Conservation (phyloP, 768 basidiomycete species). For the Russula griseocarnosa region DNA sequence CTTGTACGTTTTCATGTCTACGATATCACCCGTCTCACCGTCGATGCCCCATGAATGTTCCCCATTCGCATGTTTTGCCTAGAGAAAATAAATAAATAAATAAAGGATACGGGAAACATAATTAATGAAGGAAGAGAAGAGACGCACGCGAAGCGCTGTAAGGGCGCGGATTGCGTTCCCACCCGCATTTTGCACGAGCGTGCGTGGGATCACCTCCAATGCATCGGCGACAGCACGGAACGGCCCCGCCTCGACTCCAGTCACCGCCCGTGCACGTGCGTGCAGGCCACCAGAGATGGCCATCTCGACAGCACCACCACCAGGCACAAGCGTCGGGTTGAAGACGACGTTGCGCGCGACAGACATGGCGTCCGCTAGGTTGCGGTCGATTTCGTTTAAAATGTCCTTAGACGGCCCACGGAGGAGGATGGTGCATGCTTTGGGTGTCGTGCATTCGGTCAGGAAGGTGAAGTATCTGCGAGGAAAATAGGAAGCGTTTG, state of each 20-base stretch:
- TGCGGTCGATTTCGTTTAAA: slow-evolving; percentile 96
- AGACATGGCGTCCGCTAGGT: slow-evolving; percentile 95
- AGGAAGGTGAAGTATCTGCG: slow-evolving; percentile 98
- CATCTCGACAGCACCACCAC: slow-evolving; percentile 98
- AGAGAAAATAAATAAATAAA: slow-evolving; percentile 1
- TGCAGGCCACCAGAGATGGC: slow-evolving; percentile 88
- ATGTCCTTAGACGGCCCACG: slow-evolving; percentile 98
- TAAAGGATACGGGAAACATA: slow-evolving; percentile 45
- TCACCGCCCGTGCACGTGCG: slow-evolving; percentile 70
- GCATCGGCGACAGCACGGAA: slow-evolving; percentile 92
- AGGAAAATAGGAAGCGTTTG: slow-evolving; percentile 55
- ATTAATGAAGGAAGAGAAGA: not conserved
- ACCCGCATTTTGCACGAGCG: slow-evolving; percentile 90
- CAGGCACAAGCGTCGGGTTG: slow-evolving; percentile 89
- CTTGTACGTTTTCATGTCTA: slow-evolving; percentile 93
- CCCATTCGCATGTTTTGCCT: slow-evolving; percentile 92
- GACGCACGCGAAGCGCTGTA: slow-evolving; percentile 84
- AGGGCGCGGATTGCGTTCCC: slow-evolving; percentile 91
- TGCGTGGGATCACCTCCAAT: slow-evolving; percentile 95
- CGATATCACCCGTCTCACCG: slow-evolving; percentile 92
- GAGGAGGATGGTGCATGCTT: slow-evolving; percentile 96
- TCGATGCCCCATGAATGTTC: slow-evolving; percentile 92
- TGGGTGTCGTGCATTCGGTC: slow-evolving; percentile 83
- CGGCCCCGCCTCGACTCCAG: slow-evolving; percentile 88
- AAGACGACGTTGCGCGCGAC: slow-evolving; percentile 97